phyloP scores from a whole-genome alignment of 2,329 filamentous ascomycete species.

The Phialocephala sp. region DNA sequence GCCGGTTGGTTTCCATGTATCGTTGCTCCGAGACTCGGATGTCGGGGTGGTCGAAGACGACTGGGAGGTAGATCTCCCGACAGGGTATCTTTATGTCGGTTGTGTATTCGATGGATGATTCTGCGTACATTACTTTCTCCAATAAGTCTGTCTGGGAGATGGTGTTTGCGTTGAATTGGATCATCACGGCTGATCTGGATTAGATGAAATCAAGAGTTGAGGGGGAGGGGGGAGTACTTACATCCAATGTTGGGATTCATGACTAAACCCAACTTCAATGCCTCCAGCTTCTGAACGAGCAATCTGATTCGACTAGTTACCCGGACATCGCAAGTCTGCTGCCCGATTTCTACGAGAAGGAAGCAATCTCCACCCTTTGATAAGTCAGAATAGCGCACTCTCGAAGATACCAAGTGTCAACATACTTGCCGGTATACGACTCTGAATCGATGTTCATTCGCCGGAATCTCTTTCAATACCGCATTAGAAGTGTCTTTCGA shows the following conservation, averaged over 20 bases:
- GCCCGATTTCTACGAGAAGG: conserved; percentile 30
- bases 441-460: conserved; percentile 8
- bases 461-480: conserved; percentile 23
- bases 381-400: background rate
- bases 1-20: conserved; percentile 41
- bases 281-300: conserved; percentile 35
- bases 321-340: conserved; percentile 27
- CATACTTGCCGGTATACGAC: conserved; percentile 32
- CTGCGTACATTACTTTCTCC: conserved; percentile 44
- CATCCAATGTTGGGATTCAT: conserved; percentile 57
- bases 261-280: conserved; percentile 46
- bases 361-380: conserved; percentile 29
- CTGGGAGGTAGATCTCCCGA: conserved; percentile 51
- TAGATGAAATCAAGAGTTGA: background rate
- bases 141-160: conserved; percentile 48
- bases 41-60: conserved; percentile 48
- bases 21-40: conserved; percentile 35
- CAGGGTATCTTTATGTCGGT: conserved; percentile 48
- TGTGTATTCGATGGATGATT: conserved; percentile 37
- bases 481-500: conserved; percentile 21
- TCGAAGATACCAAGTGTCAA: background rate
- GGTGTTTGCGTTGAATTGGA: conserved; percentile 52
- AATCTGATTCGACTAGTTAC: conserved; percentile 28
- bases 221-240: conserved; percentile 41
- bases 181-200: conserved; percentile 45